These are phyloP conservation scores for Eutrema yunnanense DNA, from an alignment of 345 rosid species.

Conservation along the genomic window DNA sequence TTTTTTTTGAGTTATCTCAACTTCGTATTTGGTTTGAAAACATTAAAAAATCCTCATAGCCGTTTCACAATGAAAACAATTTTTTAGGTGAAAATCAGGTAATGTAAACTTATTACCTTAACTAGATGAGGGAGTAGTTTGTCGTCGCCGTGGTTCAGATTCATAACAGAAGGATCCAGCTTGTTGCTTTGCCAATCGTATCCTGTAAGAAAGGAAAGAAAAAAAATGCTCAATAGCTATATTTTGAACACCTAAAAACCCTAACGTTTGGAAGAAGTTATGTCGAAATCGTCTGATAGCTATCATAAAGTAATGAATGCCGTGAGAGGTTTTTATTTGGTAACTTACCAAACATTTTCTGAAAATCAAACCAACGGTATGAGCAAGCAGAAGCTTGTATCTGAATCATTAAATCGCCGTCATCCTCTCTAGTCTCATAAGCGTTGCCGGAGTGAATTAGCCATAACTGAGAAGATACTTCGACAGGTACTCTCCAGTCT, in stretches of 20 bases:
- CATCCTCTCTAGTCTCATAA: slow-evolving; percentile 37
- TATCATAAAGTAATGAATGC: neutral
- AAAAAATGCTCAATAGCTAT: neutral
- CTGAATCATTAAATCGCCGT: slow-evolving; percentile 49
- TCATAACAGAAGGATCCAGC: slow-evolving; percentile 79
- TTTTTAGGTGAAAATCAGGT: neutral
- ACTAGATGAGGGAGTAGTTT: slow-evolving; percentile 61
- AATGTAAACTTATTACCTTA: slow-evolving; percentile 31
- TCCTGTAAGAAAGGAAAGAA: slow-evolving; percentile 32
- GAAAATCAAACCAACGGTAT: slow-evolving; percentile 84
- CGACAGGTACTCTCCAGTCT: slow-evolving; percentile 75
- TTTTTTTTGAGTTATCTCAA: neutral
- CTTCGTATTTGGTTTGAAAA: neutral
- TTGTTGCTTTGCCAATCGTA: slow-evolving; percentile 71
- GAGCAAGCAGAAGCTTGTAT: slow-evolving; percentile 67
- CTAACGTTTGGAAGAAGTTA: neutral
- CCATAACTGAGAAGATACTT: slow-evolving; percentile 75
- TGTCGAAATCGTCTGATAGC: neutral
- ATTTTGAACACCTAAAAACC: neutral
- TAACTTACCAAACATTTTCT: slow-evolving; percentile 62
- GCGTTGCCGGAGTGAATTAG: slow-evolving; percentile 73
- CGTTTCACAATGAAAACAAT: neutral
- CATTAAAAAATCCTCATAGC: neutral
- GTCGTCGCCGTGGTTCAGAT: slow-evolving; percentile 32
- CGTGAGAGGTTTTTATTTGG: neutral